Percentiles rank a stretch among this genome's conserved stretches.
phyloP scores from a whole-genome alignment of 768 basidiomycete genomes.

The Pleurotus citrinopileatus region DNA sequence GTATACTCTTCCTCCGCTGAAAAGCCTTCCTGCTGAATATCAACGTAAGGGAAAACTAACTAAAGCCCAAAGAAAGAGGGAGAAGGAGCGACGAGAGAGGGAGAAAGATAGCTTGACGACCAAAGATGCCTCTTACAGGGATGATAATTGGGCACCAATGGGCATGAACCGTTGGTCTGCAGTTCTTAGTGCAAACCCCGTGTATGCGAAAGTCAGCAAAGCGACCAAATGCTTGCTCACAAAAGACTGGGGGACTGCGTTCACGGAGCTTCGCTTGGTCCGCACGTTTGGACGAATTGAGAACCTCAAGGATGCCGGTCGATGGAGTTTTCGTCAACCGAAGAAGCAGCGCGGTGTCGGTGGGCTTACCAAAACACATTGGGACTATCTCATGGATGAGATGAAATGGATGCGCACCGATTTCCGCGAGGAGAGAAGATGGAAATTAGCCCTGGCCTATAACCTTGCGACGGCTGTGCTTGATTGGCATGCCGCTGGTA shows the following conservation, averaged over 20 bases:
- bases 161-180: constrained; percentile 74
- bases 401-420: constrained; percentile 99
- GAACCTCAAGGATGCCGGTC: constrained; percentile 67
- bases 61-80: constrained; percentile 46
- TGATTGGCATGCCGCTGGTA: constrained; percentile 80
- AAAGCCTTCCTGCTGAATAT: constrained; percentile 46
- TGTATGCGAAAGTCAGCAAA: constrained; percentile 64
- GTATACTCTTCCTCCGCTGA: constrained; percentile 49
- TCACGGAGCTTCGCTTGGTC: constrained; percentile 72
- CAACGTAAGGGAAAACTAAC: constrained; percentile 44
- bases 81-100: constrained; percentile 43
- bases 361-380: constrained; percentile 77
- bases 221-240: constrained; percentile 78
- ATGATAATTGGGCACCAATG: constrained; percentile 57
- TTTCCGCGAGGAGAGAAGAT: constrained; percentile 90
- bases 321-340: constrained; percentile 93
- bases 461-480: constrained; percentile 78
- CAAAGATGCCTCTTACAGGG: constrained; percentile 36
- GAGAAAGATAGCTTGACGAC: constrained; percentile 41
- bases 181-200: constrained; percentile 71
- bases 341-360: constrained; percentile 88
- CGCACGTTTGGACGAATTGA: constrained; percentile 87
- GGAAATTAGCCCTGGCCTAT: constrained; percentile 87
- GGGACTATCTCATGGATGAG: constrained; percentile 96
- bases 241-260: constrained; percentile 80